Evolutionary conservation across 1,284 basidiomycete genomes (phyloP), one percentile per base, ranked within the genome.

Genomic region (Schizopora paradoxa): DNA sequence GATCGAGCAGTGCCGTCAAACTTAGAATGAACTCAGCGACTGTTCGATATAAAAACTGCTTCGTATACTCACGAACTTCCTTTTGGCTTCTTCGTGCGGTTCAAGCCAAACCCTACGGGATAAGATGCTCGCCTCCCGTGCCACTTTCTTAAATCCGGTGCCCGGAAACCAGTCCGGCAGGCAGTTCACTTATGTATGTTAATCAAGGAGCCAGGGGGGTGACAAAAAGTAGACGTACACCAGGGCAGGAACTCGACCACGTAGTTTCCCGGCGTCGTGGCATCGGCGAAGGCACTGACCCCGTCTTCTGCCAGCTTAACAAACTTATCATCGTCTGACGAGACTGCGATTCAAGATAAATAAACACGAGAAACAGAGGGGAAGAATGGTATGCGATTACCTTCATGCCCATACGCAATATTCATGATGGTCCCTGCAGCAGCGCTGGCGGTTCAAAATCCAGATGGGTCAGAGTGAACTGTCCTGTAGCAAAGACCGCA

Each of bases 1-100:
- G 21, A 41, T 5, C 7, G 7, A n/a, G 36, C 47, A 18, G 43
- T 49, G 13, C 47, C 51, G 22, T 44, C 33, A 14, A 33, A 28
- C 45, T 51, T 28, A 8, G 13, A n/a, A n/a, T n/a, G 22, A 22
- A 25, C 6, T 45, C 13, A 37, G 27, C 13, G 11, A 21, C 26
- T n/a, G n/a, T n/a, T n/a, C n/a, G n/a, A n/a, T n/a, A n/a, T n/a
- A n/a, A n/a, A n/a, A n/a, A n/a, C n/a, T n/a, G n/a, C n/a, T n/a
- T n/a, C n/a, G n/a, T n/a, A n/a, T n/a, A n/a, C n/a, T n/a, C n/a
- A n/a, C n/a, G n/a, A n/a, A n/a, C n/a, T n/a, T n/a, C n/a, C n/a
- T n/a, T n/a, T n/a, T n/a, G n/a, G n/a, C n/a, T n/a, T n/a, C n/a
- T n/a, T n/a, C n/a, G n/a, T n/a, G n/a, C n/a, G n/a, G n/a, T n/a